Evolutionary conservation across 441 rosid species (phyloP).

Genomic region (Syzygium malaccense): DNA sequence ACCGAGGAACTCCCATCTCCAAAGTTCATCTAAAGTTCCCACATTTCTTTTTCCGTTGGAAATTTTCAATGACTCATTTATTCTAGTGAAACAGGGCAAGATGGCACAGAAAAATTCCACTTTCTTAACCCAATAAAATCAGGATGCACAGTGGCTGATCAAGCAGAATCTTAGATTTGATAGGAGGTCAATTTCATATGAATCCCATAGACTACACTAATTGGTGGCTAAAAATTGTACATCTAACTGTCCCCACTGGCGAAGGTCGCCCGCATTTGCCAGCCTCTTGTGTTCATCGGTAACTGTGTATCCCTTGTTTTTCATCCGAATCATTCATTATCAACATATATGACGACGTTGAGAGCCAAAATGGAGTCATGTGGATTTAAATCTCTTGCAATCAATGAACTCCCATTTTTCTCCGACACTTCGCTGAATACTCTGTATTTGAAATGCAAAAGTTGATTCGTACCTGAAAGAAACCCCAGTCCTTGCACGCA

Average conservation of each 20-base stretch:
- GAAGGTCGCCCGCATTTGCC: not conserved
- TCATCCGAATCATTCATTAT: not conserved
- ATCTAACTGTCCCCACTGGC: not conserved
- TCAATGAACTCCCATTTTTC: not conserved
- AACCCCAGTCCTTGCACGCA: constrained; percentile 12
- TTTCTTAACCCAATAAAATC: not conserved
- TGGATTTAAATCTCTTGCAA: not conserved
- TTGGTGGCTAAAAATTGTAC: not conserved
- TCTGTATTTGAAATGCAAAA: not conserved
- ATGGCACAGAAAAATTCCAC: not conserved
- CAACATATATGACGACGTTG: not conserved
- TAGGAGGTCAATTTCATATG: not conserved
- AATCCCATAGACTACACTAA: not conserved
- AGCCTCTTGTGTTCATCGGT: not conserved
- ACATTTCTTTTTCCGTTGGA: not conserved
- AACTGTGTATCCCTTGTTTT: not conserved
- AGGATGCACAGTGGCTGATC: not conserved
- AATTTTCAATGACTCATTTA: not conserved
- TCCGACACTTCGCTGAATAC: not conserved
- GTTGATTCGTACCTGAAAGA: not conserved
- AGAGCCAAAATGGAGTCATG: not conserved
- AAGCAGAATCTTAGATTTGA: not conserved
- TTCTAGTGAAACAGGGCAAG: not conserved
- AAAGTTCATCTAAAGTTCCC: not conserved
- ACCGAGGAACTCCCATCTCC: not conserved